These are phyloP conservation scores for Boletus mariae DNA, from an alignment of 1,284 basidiomycete genomes.

Conservation along the genomic window DNA sequence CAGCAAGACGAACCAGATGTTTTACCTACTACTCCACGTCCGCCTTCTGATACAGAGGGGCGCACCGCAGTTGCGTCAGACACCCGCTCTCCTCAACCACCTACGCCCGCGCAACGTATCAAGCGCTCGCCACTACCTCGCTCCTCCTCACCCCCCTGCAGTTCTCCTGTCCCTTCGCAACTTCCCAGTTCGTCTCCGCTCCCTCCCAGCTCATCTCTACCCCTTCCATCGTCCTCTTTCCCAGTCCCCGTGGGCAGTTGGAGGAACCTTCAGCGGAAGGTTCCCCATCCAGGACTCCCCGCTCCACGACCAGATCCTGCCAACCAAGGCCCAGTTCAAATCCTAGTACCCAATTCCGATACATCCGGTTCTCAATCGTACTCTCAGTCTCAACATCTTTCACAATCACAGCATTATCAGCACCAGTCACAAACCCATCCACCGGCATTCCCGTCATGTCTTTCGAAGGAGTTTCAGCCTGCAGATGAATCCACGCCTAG, in stretches of 20 bases:
- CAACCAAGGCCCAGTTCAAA: slow-evolving; percentile 21
- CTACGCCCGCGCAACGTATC: slow-evolving; percentile 31
- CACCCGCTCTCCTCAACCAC: slow-evolving; percentile 23
- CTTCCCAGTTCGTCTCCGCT: slow-evolving; percentile 14
- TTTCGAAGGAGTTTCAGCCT: slow-evolving; percentile 19
- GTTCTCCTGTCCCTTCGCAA: slow-evolving; percentile 11
- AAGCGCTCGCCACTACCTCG: slow-evolving; percentile 6
- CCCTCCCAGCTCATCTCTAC: slow-evolving; percentile 11
- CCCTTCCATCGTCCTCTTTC: slow-evolving; percentile 7
- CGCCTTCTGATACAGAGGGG: slow-evolving; percentile 2
- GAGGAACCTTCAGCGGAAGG: slow-evolving; percentile 27
- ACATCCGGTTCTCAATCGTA: slow-evolving; percentile 27
- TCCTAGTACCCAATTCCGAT: slow-evolving; percentile 33
- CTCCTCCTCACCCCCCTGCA: slow-evolving; percentile 6
- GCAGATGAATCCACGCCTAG: slow-evolving; percentile 20
- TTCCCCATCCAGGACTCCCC: slow-evolving; percentile 23
- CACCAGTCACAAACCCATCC: slow-evolving; percentile 5
- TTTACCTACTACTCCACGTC: not conserved
- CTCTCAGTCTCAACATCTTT: slow-evolving; percentile 17
- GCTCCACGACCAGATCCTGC: slow-evolving; percentile 10
- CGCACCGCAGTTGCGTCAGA: slow-evolving; percentile 7
- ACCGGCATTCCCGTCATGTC: slow-evolving; percentile 14
- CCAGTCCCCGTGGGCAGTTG: slow-evolving; percentile 7
- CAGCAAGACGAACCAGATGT: slow-evolving; percentile 1
- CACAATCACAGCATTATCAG: slow-evolving; percentile 19